Evolutionary conservation across 805 yeast genomes (phyloP), one percentile per base, ranked within the genome.

Genomic region (Yamadazyma tumulicola): DNA sequence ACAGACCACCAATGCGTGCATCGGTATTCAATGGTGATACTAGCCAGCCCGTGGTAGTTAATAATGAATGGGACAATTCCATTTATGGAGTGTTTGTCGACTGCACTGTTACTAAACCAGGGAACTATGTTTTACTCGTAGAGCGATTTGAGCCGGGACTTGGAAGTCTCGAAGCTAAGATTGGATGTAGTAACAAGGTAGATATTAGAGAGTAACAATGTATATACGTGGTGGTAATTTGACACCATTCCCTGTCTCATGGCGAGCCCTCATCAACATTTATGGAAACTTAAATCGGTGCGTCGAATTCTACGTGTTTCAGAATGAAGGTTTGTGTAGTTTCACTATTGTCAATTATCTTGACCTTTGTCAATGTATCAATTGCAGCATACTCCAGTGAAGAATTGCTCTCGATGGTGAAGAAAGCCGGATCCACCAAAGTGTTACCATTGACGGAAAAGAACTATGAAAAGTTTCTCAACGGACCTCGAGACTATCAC

Each of bases 401-500:
- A 4, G 58, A 57, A 36, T 39, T 61, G 48, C 35, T 38, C 15
- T 24, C 38, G 5, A 26, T 51, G 24, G 49, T 50, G 6, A 39
- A 39, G 29, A 45, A 46, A 26, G 29, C 29, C 9, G 45, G 48
- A 16, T 47, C 45, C 23, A 45, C 13, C 9, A 49, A 45, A n/a
- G 47, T 56, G 2, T 39, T 59, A 15, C 21, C 38, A 21, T 51
- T 86, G 38, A 77, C 72, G n/a, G 87, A 80, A 49, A 58, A 57
- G 29, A 85, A 79, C 54, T 84, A 65, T 52, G 69, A 75, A 43
- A 57, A 62, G 11, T 52, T 81, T 14, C 61, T 86, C 36, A 62
- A 62, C 17, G 85, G 86, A 4, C 75, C 79, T 15, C 72, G 91
- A 50, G 87, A 86, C 48, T 78, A 76, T 56, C 72, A 82, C 24